phyloP scores from a whole-genome alignment of 1,284 basidiomycete species.

The Malassezia dermatis region DNA sequence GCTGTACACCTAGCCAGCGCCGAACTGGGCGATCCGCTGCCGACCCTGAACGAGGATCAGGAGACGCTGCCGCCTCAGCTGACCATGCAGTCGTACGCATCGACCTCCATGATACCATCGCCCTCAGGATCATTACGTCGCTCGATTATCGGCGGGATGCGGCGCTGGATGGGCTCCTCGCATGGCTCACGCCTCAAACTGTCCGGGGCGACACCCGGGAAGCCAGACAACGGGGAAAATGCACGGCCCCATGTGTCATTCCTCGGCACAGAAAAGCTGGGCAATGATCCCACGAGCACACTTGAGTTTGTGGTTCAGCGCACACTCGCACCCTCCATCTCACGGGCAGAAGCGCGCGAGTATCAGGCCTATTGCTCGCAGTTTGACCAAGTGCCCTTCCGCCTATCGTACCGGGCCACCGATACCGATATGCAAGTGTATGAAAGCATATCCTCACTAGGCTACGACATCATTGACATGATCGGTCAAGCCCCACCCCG shows the following conservation, averaged over 20 bases:
- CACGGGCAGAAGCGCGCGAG: slow-evolving; percentile 13
- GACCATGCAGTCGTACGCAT: neutral
- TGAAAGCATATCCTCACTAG: neutral
- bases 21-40: neutral
- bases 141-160: slow-evolving; percentile 11
- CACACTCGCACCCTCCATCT: slow-evolving; percentile 6
- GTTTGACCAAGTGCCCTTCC: slow-evolving; percentile 5
- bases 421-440: slow-evolving; percentile 12
- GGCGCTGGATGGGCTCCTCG: slow-evolving; percentile 10
- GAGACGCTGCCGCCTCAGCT: neutral
- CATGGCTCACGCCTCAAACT: neutral
- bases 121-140: neutral
- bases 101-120: neutral
- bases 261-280: neutral
- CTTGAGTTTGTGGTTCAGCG: neutral
- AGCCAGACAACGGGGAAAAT: neutral
- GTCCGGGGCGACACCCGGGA: neutral
- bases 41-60: slow-evolving; percentile 4
- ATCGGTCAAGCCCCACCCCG: neutral
- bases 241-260: neutral
- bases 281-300: neutral
- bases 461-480: neutral
- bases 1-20: slow-evolving; percentile 31
- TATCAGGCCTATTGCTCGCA: slow-evolving; percentile 12
- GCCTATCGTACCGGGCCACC: neutral